These are phyloP conservation scores for Coniochaeta ligniaria DNA, from an alignment of 2,329 filamentous ascomycete species.

Conservation along the genomic window DNA sequence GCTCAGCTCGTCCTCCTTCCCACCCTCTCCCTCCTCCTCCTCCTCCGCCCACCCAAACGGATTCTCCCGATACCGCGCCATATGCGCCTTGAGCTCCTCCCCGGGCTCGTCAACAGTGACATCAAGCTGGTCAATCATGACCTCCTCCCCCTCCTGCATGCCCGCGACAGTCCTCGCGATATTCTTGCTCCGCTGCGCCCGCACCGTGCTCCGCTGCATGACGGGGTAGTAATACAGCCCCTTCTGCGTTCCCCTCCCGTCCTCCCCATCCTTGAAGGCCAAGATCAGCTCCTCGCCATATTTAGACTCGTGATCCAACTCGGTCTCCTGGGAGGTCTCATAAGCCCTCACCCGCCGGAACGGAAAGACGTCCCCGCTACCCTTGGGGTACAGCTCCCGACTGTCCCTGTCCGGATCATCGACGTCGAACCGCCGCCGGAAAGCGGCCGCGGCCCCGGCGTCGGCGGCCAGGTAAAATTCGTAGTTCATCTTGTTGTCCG, in stretches of 20 bases:
- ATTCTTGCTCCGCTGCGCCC: constrained; percentile 57
- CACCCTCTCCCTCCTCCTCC: constrained; percentile 18
- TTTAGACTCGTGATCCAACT: constrained; percentile 50
- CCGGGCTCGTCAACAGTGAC: constrained; percentile 47
- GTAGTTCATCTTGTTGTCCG: constrained; percentile 55
- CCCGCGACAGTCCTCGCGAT: constrained; percentile 47
- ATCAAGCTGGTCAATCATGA: constrained; percentile 47
- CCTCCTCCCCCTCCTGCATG: constrained; percentile 34
- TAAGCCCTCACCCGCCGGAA: constrained; percentile 58
- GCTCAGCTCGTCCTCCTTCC: constrained; percentile 6
- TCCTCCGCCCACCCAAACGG: constrained; percentile 41
- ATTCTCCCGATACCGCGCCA: constrained; percentile 44
- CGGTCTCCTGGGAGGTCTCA: constrained; percentile 53
- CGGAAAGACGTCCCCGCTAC: constrained; percentile 45
- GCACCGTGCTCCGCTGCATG: constrained; percentile 55
- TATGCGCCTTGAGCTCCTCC: constrained; percentile 43
- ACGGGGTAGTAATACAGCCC: constrained; percentile 63
- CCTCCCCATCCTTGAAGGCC: constrained; percentile 43
- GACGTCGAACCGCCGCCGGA: constrained; percentile 54
- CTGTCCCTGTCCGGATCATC: constrained; percentile 47
- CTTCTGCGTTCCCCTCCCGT: constrained; percentile 30
- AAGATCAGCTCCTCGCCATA: constrained; percentile 59
- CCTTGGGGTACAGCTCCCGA: constrained; percentile 42
- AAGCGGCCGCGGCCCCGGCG: constrained; percentile 38
- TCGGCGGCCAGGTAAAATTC: constrained; percentile 57